Base-by-base conservation (phyloP, 257 asterid species). In the Striga asiatica region DNA sequence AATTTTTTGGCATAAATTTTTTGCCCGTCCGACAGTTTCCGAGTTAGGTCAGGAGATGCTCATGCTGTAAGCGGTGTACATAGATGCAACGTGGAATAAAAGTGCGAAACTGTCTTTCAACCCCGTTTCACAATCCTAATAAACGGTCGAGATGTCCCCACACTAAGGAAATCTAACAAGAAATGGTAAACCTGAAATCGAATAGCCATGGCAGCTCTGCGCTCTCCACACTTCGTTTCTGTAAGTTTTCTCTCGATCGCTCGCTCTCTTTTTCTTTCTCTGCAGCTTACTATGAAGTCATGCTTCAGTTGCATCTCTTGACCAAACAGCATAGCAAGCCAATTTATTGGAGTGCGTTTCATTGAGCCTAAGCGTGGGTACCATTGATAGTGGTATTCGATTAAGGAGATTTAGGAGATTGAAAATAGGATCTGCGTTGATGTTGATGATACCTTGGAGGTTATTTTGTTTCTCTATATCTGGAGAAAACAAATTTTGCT, bases 21-120 rank as follows among this genome's bases (percentile, higher is more conserved):
- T n/a, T n/a, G n/a, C n/a, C n/a, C n/a, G n/a, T n/a, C n/a, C n/a
- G n/a, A n/a, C n/a, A n/a, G n/a, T n/a, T n/a, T n/a, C n/a, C n/a
- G n/a, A n/a, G n/a, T n/a, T n/a, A n/a, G n/a, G n/a, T n/a, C n/a
- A n/a, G n/a, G n/a, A n/a, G n/a, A n/a, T n/a, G n/a, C n/a, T n/a
- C n/a, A n/a, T n/a, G 20, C 25, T 42, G 27, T 52, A 21, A 43
- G 45, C 48, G 71, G 66, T 52, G 49, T 38, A n/a, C 62, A 49
- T 50, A 50, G 58, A 56, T 22, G 66, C 54, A 47, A 62, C 70
- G 74, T 69, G 74, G 69, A 56, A 8, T 60, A 12, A n/a, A n/a
- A n/a, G n/a, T n/a, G n/a, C n/a, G 48, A 19, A 16, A 21, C 28
- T 62, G 58, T 29, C 28, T 21, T 61, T 34, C 67, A 10, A 12